Percentiles rank a stretch among this genome's conserved stretches.
These are phyloP conservation scores for Colletotrichum euphorbiae DNA, from an alignment of 2,329 filamentous ascomycete species.

Conservation along the genomic window DNA sequence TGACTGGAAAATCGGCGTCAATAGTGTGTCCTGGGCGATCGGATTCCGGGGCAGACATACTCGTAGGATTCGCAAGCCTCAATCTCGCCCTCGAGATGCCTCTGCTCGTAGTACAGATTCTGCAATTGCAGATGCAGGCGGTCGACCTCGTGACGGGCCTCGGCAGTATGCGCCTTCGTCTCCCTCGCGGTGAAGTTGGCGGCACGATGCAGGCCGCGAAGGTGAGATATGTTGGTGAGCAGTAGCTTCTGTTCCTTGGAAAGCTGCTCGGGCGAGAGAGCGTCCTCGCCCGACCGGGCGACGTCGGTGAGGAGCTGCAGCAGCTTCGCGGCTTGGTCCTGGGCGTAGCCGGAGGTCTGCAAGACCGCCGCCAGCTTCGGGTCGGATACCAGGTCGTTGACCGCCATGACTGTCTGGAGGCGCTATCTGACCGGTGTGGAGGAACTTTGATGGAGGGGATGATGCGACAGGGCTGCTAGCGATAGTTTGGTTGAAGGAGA, in stretches of 20 bases:
- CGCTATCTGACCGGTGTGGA: neutral
- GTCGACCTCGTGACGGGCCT: slow-evolving; percentile 91
- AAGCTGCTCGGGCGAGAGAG: slow-evolving; percentile 62
- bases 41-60: slow-evolving; percentile 64
- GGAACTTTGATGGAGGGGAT: neutral
- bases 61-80: slow-evolving; percentile 90
- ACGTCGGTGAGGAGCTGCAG: slow-evolving; percentile 63
- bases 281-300: slow-evolving; percentile 56
- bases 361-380: slow-evolving; percentile 74
- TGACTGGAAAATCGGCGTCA: slow-evolving; percentile 66
- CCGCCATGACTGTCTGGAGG: slow-evolving; percentile 47
- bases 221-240: slow-evolving; percentile 80
- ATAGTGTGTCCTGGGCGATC: slow-evolving; percentile 36
- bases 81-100: slow-evolving; percentile 91
- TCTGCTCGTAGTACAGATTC: slow-evolving; percentile 96
- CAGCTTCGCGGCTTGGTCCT: slow-evolving; percentile 76
- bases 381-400: slow-evolving; percentile 55
- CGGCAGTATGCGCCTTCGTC: slow-evolving; percentile 87
- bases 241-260: slow-evolving; percentile 84
- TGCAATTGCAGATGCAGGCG: slow-evolving; percentile 91
- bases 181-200: slow-evolving; percentile 84
- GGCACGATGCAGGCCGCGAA: slow-evolving; percentile 85
- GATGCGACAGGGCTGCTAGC: neutral
- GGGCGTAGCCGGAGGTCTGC: slow-evolving; percentile 77
- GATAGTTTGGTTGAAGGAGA: neutral